A percentile compares a stretch with the other conserved stretches of the same genome.
Evolutionary conservation across 768 basidiomycete genomes (phyloP).

Genomic region (Leccinellum rugosiceps): DNA sequence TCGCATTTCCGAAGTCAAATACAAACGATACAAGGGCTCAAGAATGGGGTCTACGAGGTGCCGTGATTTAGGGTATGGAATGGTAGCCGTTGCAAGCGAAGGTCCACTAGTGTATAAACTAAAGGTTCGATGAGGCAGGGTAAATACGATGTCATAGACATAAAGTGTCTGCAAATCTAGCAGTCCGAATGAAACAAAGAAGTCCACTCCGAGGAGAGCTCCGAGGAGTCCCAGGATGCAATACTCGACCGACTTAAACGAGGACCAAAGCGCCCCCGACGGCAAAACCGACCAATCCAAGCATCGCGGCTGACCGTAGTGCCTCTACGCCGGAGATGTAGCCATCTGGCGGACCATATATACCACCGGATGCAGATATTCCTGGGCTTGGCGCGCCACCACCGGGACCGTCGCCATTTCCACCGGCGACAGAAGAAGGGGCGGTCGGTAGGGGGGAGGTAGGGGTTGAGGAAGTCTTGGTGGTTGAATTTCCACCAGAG

Average conservation of each 20-base stretch:
- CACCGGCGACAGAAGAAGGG: constrained; percentile 50
- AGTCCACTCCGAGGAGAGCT: constrained; percentile 13
- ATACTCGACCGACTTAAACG: constrained; percentile 31
- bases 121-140: constrained; percentile 26
- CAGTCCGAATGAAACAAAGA: constrained; percentile 17
- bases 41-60: constrained; percentile 14
- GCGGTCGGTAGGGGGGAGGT: constrained; percentile 48
- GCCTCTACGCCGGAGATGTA: constrained; percentile 58
- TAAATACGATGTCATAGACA: constrained; percentile 20
- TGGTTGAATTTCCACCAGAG: constrained; percentile 30
- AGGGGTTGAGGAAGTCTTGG: constrained; percentile 14
- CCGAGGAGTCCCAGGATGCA: constrained; percentile 8
- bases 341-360: constrained; percentile 65
- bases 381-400: constrained; percentile 59
- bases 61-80: constrained; percentile 14
- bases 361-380: constrained; percentile 38
- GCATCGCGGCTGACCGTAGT: constrained; percentile 44
- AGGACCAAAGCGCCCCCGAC: constrained; percentile 49
- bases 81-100: constrained; percentile 5
- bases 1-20: neutral
- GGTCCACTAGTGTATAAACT: constrained; percentile 23
- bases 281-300: constrained; percentile 43
- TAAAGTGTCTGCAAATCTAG: constrained; percentile 16
- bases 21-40: neutral
- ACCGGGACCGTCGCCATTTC: constrained; percentile 39